Percentiles rank a stretch among this genome's conserved stretches.
Evolutionary conservation across 73 alveolate genomes (phyloP).

Genomic region (Blepharisma stoltei): DNA sequence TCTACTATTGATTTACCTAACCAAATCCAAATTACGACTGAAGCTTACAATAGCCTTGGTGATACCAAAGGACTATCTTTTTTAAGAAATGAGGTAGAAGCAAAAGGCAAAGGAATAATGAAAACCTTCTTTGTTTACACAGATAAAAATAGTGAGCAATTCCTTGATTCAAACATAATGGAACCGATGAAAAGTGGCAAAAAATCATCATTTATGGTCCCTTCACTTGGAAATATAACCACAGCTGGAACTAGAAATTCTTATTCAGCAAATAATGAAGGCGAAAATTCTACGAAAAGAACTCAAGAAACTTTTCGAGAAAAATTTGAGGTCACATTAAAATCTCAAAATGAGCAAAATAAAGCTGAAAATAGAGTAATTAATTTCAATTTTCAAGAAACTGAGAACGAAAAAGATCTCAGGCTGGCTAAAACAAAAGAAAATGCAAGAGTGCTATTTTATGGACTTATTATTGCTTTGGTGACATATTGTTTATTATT

Average conservation of each 20-base stretch:
- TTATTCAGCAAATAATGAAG: too few species aligned
- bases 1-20: constrained; percentile 57
- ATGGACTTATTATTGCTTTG: background rate
- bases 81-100: constrained; percentile 2
- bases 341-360: background rate
- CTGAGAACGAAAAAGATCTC: background rate
- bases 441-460: background rate
- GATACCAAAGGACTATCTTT: background rate
- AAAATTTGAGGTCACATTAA: background rate
- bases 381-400: constrained; percentile 3
- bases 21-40: background rate
- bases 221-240: too few species aligned
- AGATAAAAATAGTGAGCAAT: too few species aligned
- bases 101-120: constrained; percentile 19
- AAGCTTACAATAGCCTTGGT: background rate
- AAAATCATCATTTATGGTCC: too few species aligned
- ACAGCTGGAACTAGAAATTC: too few species aligned
- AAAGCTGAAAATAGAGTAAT: background rate
- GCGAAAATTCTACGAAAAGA: too few species aligned
- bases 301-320: too few species aligned
- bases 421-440: background rate
- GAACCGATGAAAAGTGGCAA: constrained; percentile 31
- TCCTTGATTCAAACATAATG: background rate
- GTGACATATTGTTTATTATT: constrained; percentile 10
- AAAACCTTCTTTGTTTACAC: background rate